Percentiles rank a stretch among this genome's conserved stretches.
Evolutionary conservation across 2,329 filamentous ascomycete species (phyloP).

Genomic region (Pestalotiopsis sp.): DNA sequence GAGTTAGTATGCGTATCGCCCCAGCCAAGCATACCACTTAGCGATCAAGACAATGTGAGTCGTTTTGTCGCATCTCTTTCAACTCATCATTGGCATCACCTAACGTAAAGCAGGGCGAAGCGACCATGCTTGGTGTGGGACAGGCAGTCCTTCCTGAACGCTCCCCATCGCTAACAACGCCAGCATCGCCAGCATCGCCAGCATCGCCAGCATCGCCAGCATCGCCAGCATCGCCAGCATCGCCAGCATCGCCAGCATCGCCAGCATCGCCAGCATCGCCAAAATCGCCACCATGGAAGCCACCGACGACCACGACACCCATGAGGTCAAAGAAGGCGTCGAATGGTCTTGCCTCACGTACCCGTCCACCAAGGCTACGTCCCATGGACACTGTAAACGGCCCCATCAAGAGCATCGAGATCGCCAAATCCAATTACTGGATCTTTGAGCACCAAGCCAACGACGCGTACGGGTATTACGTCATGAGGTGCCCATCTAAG

Average conservation of each 20-base stretch:
- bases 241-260: not conserved
- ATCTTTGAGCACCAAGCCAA: slow-evolving; percentile 12
- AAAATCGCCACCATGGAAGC: not conserved
- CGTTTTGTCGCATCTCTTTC: not conserved
- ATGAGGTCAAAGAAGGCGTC: not conserved
- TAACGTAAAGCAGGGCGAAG: not conserved
- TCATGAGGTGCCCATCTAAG: slow-evolving; percentile 14
- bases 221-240: not conserved
- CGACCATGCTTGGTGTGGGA: not conserved
- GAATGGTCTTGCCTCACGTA: not conserved
- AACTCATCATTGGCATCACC: not conserved
- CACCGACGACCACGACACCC: not conserved
- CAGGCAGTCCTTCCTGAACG: not conserved
- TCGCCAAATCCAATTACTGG: slow-evolving; percentile 17
- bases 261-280: not conserved
- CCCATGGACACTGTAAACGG: not conserved
- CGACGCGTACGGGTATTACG: slow-evolving; percentile 8
- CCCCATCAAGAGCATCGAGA: slow-evolving; percentile 6
- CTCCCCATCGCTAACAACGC: not conserved
- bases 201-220: not conserved
- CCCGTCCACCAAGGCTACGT: slow-evolving; percentile 1
- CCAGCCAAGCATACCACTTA: not conserved
- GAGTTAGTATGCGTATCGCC: not conserved
- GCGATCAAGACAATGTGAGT: not conserved
- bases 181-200: not conserved